A percentile compares a stretch with the other conserved stretches of the same genome.
Conservation (phyloP, 495 filamentous ascomycete genomes). For the Penicillium soppii region DNA sequence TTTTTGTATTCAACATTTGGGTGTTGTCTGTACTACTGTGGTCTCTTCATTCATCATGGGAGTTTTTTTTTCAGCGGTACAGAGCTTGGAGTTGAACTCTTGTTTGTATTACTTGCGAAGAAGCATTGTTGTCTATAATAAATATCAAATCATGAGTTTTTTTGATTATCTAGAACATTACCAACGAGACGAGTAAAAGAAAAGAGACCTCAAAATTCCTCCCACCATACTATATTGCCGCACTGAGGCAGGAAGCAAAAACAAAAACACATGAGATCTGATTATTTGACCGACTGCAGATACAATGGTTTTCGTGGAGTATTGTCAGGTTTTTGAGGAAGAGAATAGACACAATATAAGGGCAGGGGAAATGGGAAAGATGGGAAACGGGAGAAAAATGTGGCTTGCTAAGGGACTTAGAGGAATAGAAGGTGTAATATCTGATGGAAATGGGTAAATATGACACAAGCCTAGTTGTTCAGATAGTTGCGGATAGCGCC, state of each 20-base stretch:
- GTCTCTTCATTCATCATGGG: constrained; percentile 30
- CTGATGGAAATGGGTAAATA: neutral
- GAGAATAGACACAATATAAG: constrained; percentile 18
- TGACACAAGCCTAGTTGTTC: constrained; percentile 50
- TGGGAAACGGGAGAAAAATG: constrained; percentile 11
- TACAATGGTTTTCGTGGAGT: constrained; percentile 2
- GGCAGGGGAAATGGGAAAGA: constrained; percentile 7
- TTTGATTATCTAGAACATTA: constrained; percentile 20
- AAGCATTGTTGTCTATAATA: neutral
- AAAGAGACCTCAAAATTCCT: constrained; percentile 1
- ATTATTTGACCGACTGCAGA: constrained; percentile 7
- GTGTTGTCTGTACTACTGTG: constrained; percentile 3
- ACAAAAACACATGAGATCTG: neutral
- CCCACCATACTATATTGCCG: constrained; percentile 11
- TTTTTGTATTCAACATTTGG: constrained; percentile 32
- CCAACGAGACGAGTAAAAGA: constrained; percentile 14
- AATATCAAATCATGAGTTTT: constrained; percentile 18
- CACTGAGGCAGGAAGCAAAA: constrained; percentile 7
- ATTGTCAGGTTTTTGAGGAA: constrained; percentile 6
- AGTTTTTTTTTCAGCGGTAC: constrained; percentile 14
- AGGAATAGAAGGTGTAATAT: constrained; percentile 17
- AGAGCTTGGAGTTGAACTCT: neutral
- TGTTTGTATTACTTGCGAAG: neutral
- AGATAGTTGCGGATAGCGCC: constrained; percentile 82
- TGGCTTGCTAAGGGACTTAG: constrained; percentile 27